Percentiles rank a stretch among this genome's conserved stretches.
Evolutionary conservation across 129 eudicot genomes (phyloP).

Genomic region (Mikania micrantha): DNA sequence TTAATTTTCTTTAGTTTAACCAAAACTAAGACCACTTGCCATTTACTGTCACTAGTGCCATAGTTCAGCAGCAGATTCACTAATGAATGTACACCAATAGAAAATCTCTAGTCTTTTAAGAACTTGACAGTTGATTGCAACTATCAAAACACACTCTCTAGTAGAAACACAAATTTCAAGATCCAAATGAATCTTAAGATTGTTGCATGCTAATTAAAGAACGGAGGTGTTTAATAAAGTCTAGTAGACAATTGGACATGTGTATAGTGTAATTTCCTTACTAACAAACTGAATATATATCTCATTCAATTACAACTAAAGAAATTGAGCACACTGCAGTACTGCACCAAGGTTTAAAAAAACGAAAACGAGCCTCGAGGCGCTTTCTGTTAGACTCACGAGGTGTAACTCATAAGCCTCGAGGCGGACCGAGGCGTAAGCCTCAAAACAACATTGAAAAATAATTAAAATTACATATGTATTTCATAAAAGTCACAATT

Average conservation of each 20-base stretch:
- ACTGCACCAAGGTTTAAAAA: no score
- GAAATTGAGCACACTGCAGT: constrained; percentile 3
- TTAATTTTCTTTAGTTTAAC: neutral
- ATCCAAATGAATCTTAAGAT: neutral
- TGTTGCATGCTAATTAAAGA: neutral
- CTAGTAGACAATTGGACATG: neutral
- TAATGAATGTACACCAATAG: neutral
- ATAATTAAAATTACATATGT: no score
- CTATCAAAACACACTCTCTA: neutral
- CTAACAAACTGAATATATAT: neutral
- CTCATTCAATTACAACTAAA: neutral
- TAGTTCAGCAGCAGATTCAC: neutral
- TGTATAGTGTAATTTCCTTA: neutral
- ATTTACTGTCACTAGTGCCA: neutral
- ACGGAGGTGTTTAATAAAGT: neutral
- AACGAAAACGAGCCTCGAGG: no score
- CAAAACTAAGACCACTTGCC: neutral
- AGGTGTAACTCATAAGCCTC: no score
- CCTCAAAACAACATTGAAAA: no score
- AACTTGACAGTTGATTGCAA: neutral
- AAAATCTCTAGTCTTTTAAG: neutral
- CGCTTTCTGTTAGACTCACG: no score
- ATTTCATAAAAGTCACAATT: no score
- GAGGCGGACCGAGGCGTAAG: no score
- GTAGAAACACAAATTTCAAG: neutral